Evolutionary conservation across 352 stramenopile species (phyloP).

Genomic region (Phytophthora fragariae): DNA sequence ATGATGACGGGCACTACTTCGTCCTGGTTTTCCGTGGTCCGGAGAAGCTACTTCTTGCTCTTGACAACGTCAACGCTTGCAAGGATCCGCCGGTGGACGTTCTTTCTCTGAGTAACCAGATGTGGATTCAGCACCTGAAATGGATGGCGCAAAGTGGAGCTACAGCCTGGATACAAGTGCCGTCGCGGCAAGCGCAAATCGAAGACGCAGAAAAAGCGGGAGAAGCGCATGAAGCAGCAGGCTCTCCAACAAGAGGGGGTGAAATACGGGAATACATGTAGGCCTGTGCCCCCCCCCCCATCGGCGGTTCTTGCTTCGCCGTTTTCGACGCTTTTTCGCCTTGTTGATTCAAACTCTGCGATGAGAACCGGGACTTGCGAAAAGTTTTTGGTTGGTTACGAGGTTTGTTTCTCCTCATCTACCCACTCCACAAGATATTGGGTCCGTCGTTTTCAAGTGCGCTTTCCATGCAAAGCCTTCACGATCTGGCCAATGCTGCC

Average conservation of each 20-base stretch:
- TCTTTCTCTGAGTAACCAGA: neutral
- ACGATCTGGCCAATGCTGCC: slow-evolving; percentile 12
- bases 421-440: slow-evolving; percentile 31
- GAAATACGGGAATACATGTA: slow-evolving; percentile 21
- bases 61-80: neutral
- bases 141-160: neutral
- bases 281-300: slow-evolving; percentile 3
- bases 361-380: slow-evolving; percentile 13
- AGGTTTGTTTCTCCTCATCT: slow-evolving; percentile 6
- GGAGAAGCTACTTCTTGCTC: neutral
- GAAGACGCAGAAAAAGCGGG: neutral
- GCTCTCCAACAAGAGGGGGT: neutral
- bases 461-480: slow-evolving; percentile 2
- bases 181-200: slow-evolving; percentile 8
- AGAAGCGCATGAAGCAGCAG: slow-evolving; percentile 2
- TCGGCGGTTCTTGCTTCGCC: neutral
- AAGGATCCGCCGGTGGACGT: neutral
- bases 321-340: slow-evolving; percentile 6
- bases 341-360: neutral
- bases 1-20: slow-evolving; percentile 8
- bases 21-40: neutral
- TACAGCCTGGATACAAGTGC: neutral
- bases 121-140: neutral
- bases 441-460: neutral
- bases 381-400: slow-evolving; percentile 4